Evolutionary conservation across 176 grass and related monocot species (phyloP).

Genomic region (Ananas comosus): DNA sequence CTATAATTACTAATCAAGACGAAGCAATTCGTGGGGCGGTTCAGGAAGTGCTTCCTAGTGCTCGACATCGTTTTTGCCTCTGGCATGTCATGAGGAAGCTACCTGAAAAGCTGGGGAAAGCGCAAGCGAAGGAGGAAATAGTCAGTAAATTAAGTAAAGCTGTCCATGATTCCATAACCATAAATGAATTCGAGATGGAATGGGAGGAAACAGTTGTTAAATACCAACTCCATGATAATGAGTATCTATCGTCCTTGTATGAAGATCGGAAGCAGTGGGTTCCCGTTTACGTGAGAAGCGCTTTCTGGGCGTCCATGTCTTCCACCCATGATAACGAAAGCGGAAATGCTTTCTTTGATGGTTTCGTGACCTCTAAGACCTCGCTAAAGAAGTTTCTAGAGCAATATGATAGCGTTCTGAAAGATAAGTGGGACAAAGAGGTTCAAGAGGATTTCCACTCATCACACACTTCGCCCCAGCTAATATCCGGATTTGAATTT

Average conservation of each 20-base stretch:
- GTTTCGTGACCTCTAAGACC: neutral
- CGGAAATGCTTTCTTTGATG: neutral
- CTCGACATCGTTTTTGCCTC: constrained; percentile 8
- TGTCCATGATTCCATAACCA: neutral
- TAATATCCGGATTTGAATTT: constrained; percentile 8
- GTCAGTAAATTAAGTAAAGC: neutral
- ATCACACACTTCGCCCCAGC: neutral
- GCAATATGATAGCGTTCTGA: constrained; percentile 3
- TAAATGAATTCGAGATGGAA: constrained; percentile 3
- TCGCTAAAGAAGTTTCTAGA: constrained; percentile 3
- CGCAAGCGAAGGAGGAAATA: neutral
- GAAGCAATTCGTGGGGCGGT: neutral
- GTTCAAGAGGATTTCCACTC: constrained; percentile 4
- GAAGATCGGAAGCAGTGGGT: constrained; percentile 9
- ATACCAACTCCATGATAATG: constrained; percentile 12
- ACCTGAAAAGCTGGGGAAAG: constrained; percentile 6
- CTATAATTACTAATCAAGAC: constrained; percentile 4
- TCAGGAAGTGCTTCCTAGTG: neutral
- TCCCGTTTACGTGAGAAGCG: constrained; percentile 1
- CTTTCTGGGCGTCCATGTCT: neutral
- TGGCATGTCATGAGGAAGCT: constrained; percentile 4
- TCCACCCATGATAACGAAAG: neutral
- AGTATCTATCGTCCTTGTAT: neutral
- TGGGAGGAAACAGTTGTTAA: neutral
- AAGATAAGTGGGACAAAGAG: neutral